Conservation (phyloP, 2,329 filamentous ascomycete species). For the Colletotrichum nymphaeae region DNA sequence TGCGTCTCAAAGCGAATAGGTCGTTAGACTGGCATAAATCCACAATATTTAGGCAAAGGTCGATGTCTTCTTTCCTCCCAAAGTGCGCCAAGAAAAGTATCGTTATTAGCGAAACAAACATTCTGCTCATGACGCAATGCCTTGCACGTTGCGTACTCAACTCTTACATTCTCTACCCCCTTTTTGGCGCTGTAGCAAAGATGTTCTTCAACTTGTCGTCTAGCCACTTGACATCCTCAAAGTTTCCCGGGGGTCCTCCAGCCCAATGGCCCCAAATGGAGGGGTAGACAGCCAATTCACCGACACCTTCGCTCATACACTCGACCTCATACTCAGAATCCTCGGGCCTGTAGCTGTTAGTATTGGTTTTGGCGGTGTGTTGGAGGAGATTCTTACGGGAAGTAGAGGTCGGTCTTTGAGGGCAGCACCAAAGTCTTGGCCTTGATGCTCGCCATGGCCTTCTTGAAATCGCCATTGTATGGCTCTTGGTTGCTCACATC, state of each 20-base stretch:
- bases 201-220: slow-evolving; percentile 69
- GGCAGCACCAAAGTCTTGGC: slow-evolving; percentile 79
- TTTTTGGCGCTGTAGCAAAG: slow-evolving; percentile 32
- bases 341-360: slow-evolving; percentile 60
- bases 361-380: not conserved
- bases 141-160: not conserved
- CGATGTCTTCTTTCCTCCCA: too few relatives aligned
- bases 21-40: too few relatives aligned
- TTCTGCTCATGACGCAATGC: not conserved
- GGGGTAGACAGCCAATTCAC: slow-evolving; percentile 50
- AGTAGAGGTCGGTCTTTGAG: slow-evolving; percentile 81
- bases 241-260: slow-evolving; percentile 77
- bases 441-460: slow-evolving; percentile 76
- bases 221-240: slow-evolving; percentile 78
- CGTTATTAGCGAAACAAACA: not conserved
- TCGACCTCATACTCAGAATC: slow-evolving; percentile 81
- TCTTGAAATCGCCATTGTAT: slow-evolving; percentile 74
- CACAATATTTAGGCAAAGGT: too few relatives aligned
- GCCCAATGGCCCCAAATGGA: slow-evolving; percentile 62
- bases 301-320: slow-evolving; percentile 48
- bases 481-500: slow-evolving; percentile 77
- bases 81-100: not conserved
- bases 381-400: slow-evolving; percentile 57
- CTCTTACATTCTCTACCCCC: not conserved
- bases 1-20: too few relatives aligned